Evolutionary conservation across 1,139 yeast genomes (phyloP).

Genomic region (Hansenula sp.): DNA sequence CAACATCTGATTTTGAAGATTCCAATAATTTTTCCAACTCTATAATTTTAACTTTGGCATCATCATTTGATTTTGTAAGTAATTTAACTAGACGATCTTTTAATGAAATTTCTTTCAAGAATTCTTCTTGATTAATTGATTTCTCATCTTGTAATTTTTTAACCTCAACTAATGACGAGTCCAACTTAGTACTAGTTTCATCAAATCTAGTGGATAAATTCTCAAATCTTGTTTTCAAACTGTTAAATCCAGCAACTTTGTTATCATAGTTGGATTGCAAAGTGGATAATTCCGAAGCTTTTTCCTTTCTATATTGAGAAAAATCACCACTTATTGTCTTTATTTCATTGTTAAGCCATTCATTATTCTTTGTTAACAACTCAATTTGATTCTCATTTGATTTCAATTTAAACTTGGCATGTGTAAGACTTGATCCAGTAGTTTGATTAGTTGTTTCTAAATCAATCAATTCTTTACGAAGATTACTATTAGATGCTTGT

Average conservation of each 20-base stretch:
- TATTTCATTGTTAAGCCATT: slow-evolving; percentile 35
- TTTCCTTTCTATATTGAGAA: slow-evolving; percentile 33
- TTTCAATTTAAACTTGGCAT: slow-evolving; percentile 34
- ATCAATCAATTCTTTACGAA: slow-evolving; percentile 36
- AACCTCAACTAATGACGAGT: slow-evolving; percentile 34
- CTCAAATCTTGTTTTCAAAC: slow-evolving; percentile 26
- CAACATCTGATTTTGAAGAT: slow-evolving; percentile 38
- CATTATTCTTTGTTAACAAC: slow-evolving; percentile 30
- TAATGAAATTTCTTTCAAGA: slow-evolving; percentile 56
- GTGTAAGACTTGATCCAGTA: slow-evolving; percentile 28
- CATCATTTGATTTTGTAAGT: slow-evolving; percentile 48
- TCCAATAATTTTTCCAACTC: slow-evolving; percentile 45
- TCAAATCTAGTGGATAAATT: slow-evolving; percentile 28
- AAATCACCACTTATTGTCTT: slow-evolving; percentile 31
- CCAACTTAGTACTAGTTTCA: slow-evolving; percentile 33
- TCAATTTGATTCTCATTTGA: slow-evolving; percentile 35
- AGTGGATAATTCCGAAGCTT: slow-evolving; percentile 33
- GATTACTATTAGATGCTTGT: slow-evolving; percentile 42
- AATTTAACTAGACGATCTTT: slow-evolving; percentile 63
- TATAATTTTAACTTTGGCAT: slow-evolving; percentile 41
- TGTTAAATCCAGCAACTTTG: slow-evolving; percentile 34
- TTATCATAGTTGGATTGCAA: slow-evolving; percentile 31
- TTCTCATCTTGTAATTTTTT: slow-evolving; percentile 47
- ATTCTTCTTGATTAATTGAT: slow-evolving; percentile 47
- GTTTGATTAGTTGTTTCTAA: slow-evolving; percentile 34